These are phyloP conservation scores for Beauveria pseudobassiana DNA, from an alignment of 2,329 filamentous ascomycete species.

Conservation along the genomic window DNA sequence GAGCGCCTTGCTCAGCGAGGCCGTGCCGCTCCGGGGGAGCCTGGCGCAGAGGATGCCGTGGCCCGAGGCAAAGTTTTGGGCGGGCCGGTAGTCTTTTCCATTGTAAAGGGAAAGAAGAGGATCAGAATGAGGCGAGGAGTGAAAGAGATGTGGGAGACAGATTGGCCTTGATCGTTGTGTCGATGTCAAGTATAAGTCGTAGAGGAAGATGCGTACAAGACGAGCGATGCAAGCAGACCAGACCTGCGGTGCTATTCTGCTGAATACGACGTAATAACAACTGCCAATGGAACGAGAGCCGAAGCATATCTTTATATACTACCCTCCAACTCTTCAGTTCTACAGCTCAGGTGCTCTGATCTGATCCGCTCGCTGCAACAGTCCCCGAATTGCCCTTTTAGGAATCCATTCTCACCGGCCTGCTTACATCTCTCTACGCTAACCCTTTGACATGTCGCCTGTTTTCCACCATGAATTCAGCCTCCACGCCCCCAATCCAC, in stretches of 20 bases:
- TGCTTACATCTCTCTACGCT: background rate
- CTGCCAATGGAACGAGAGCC: background rate
- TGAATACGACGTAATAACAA: background rate
- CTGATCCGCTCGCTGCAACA: background rate
- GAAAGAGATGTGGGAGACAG: background rate
- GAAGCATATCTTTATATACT: background rate
- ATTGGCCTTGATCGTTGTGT: background rate
- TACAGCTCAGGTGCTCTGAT: background rate
- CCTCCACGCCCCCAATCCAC: background rate
- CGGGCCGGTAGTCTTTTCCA: conserved; percentile 2
- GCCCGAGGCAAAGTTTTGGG: conserved; percentile 10
- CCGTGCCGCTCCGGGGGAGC: conserved; percentile 9
- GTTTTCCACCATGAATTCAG: no score
- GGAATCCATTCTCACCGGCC: background rate
- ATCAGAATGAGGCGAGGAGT: background rate
- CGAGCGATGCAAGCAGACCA: background rate
- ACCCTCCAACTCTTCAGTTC: background rate
- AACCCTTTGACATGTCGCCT: background rate
- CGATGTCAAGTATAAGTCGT: background rate
- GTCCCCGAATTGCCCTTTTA: background rate
- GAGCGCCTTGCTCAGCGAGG: conserved; percentile 5
- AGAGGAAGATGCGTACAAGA: background rate
- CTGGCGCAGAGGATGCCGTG: conserved; percentile 11
- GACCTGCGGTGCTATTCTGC: background rate
- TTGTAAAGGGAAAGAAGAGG: background rate